Evolutionary conservation across 306 rosid genomes (phyloP), one percentile per base, ranked within the genome.

Genomic region (Begonia peltatifolia): DNA sequence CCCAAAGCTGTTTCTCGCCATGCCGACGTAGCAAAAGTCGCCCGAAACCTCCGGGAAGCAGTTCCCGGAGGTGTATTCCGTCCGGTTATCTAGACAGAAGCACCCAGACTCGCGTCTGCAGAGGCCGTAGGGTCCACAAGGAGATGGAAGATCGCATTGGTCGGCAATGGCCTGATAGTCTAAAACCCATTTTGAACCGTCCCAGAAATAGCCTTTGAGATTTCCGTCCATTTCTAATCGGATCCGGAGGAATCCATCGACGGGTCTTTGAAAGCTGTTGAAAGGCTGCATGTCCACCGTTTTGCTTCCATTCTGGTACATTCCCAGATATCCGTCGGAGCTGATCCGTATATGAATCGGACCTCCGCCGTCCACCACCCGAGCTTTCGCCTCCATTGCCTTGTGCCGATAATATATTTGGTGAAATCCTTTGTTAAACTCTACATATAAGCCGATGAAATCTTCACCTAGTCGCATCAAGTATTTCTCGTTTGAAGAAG

Each of bases 51-150:
- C 18, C 9, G 41, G 22, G 0, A 60, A 56, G 44, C 90, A 83
- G 14, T 76, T 73, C 2, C 76, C 79, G 42, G 79, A 47, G 42
- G 46, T 46, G 22, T 42, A 78, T 47, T 68, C 75, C 61, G 84
- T 79, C 46, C 55, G 41, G 75, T 76, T 80, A 49, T 83, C 78
- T 50, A 85, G 53, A 68, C 97, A 90, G 1, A 75, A 83, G 52
- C 97, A 90, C 9, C 74, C 79, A 1, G 75, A 59, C 23, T 70
- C 73, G 1, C 94, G 75, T 0, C 18, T 72, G 60, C 97, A 90
- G 58, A 90, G 56, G 63, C 94, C 92, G 76, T 80, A 85, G 16
- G 92, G 65, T 50, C 95, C 94, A 69, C 97, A 90, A 0, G 82
- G 65, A 6, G 68, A 81, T 0, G 95, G 95, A 0, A 90, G 85